Conservation (phyloP, 139 green algal species). For the Picochlorum sp. region DNA sequence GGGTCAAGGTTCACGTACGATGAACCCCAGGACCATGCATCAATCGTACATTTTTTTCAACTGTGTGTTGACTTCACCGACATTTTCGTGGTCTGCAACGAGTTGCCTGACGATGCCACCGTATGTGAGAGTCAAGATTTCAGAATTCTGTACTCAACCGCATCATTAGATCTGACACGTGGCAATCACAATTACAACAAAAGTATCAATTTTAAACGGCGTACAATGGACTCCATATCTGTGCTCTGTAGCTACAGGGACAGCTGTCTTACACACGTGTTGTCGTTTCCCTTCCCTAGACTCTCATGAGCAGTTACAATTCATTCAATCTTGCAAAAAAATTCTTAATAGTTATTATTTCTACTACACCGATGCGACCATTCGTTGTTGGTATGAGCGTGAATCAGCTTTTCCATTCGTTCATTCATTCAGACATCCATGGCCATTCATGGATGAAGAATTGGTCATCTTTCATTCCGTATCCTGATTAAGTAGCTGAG, state of each 20-base stretch:
- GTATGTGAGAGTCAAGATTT: conserved; percentile 97
- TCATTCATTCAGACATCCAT: too few relatives aligned
- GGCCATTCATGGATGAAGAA: too few relatives aligned
- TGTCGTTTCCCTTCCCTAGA: too few relatives aligned
- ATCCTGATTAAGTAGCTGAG: too few relatives aligned
- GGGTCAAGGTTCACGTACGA: background rate
- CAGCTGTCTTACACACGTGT: too few relatives aligned
- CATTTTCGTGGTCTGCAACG: conserved; percentile 84
- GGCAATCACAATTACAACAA: background rate
- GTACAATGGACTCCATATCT: background rate
- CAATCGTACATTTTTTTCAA: conserved; percentile 80
- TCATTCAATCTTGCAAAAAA: background rate
- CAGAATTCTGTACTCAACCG: conserved; percentile 62
- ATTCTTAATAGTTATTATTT: too few relatives aligned
- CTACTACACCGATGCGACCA: too few relatives aligned
- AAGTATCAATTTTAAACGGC: background rate
- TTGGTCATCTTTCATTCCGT: too few relatives aligned
- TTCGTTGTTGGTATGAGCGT: too few relatives aligned
- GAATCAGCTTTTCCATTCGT: too few relatives aligned
- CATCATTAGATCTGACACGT: background rate
- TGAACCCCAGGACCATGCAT: background rate
- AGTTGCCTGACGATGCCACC: conserved; percentile 93
- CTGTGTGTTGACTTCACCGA: conserved; percentile 94
- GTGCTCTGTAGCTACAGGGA: background rate
- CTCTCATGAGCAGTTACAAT: background rate